Base-by-base conservation (phyloP, 805 yeast genomes). In the Zygosaccharomyces bailii region DNA sequence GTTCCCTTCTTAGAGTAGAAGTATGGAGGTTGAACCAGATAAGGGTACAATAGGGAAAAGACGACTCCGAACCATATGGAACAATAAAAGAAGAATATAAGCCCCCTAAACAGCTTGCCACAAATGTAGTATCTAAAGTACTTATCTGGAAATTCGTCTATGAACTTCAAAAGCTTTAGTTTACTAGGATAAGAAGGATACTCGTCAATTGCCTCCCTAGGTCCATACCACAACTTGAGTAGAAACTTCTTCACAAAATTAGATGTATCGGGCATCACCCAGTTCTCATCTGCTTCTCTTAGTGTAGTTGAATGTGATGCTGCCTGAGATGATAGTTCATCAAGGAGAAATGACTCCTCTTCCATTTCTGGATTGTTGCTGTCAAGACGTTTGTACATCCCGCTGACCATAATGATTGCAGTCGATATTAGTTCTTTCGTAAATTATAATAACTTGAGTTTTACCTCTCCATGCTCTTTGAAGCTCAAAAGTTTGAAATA, bases 151-250 rank as follows among this genome's bases (percentile, higher is more conserved):
- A 74, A 60, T 2, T 54, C 57, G 41, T 80, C 83, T 24, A 76
- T 46, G 18, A 45, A 56, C 33, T 46, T 59, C 6, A 55, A 31
- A 25, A 51, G 45, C 2, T 27, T 24, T 53, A 55, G 55, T 4
- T 49, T 44, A 36, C 48, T 49, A 2, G 63, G 59, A 30, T 73
- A 65, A 2, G 48, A 45, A 1, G 84, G 81, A 2, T 79, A 74
- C 1, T 63, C 67, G 52, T 81, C 86, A 14, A 48, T 46, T 1
- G 78, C 72, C 2, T 53, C 51, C 1, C 48, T 54, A 0, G 88
- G 87, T 1, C 89, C 87, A n/a, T 64, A 43, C 82, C 85, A 77
- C 1, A 77, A 18, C 16, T 51, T 55, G n/a, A 52, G 46, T 14
- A 71, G 44, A 31, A 71, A 56, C 6, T 55, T 49, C 20, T 42